Evolutionary conservation across 805 yeast genomes (phyloP).

Genomic region (Groenewaldozyma tartarivorans): DNA sequence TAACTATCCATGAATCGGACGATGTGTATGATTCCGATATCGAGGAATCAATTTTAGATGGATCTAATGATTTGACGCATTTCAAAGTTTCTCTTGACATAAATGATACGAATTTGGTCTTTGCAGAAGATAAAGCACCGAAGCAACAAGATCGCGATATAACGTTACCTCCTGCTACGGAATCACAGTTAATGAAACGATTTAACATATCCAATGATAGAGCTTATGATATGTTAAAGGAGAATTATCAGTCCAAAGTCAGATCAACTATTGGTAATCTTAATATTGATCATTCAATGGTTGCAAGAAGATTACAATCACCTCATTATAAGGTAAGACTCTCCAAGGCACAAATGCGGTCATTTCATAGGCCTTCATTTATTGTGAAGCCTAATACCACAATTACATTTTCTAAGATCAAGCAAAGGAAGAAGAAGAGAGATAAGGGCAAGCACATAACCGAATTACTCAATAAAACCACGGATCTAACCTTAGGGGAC

Average conservation of each 20-base stretch:
- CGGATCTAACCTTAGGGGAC: conserved; percentile 78
- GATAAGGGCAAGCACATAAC: conserved; percentile 76
- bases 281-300: conserved; percentile 82
- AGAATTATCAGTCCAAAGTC: conserved; percentile 82
- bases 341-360: conserved; percentile 56
- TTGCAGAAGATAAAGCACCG: conserved; percentile 38
- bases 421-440: conserved; percentile 73
- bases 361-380: conserved; percentile 74
- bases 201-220: conserved; percentile 85
- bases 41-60: conserved; percentile 70
- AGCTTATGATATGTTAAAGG: conserved; percentile 71
- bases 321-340: conserved; percentile 82
- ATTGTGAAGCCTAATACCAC: conserved; percentile 67
- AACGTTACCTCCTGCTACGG: conserved; percentile 39
- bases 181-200: conserved; percentile 44
- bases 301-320: conserved; percentile 77
- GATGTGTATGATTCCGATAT: conserved; percentile 23
- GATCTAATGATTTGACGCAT: conserved; percentile 30
- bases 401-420: conserved; percentile 66
- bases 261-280: conserved; percentile 88
- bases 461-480: conserved; percentile 60
- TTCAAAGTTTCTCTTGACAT: conserved; percentile 48
- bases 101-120: conserved; percentile 77
- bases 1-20: conserved; percentile 1
- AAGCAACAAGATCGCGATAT: background rate